Conservation (phyloP, 2,329 filamentous ascomycete species). For the Pseudonectria foliicola region DNA sequence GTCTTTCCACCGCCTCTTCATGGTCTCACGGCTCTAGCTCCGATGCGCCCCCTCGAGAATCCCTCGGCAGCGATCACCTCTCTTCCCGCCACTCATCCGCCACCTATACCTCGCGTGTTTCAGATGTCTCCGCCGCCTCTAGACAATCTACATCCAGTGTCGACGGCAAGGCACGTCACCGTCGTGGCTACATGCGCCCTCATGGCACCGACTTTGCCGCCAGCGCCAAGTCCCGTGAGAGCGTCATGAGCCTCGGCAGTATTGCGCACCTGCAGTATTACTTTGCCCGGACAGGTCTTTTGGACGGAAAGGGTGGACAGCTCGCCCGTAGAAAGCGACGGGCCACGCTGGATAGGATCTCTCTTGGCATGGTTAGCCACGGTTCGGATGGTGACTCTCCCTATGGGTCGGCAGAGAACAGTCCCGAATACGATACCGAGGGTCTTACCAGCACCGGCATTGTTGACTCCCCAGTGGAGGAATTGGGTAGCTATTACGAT, state of each 20-base stretch:
- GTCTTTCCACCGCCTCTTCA: conserved; percentile 55
- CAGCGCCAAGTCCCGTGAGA: conserved; percentile 84
- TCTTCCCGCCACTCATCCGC: conserved; percentile 59
- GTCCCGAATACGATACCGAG: conserved; percentile 45
- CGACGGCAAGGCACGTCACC: conserved; percentile 35
- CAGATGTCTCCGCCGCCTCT: conserved; percentile 33
- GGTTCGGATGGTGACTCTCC: conserved; percentile 50
- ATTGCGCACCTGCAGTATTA: conserved; percentile 98
- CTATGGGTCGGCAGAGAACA: conserved; percentile 53
- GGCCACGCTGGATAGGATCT: conserved; percentile 51
- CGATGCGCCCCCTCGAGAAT: conserved; percentile 44
- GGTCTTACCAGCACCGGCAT: conserved; percentile 30
- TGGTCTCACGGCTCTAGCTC: conserved; percentile 50
- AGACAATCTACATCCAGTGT: conserved; percentile 42
- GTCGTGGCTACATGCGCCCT: conserved; percentile 81
- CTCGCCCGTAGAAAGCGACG: conserved; percentile 64
- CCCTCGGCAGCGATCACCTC: conserved; percentile 45
- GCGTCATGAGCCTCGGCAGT: conserved; percentile 91
- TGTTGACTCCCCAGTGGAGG: conserved; percentile 42
- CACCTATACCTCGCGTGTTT: conserved; percentile 42
- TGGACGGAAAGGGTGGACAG: conserved; percentile 89
- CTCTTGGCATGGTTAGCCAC: conserved; percentile 32
- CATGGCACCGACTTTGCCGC: conserved; percentile 84
- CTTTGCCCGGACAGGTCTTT: conserved; percentile 85
- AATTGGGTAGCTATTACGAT: conserved; percentile 40